Evolutionary conservation across 371 early-diverging fungal species (phyloP).

Genomic region (Rhizopus stolonifer): DNA sequence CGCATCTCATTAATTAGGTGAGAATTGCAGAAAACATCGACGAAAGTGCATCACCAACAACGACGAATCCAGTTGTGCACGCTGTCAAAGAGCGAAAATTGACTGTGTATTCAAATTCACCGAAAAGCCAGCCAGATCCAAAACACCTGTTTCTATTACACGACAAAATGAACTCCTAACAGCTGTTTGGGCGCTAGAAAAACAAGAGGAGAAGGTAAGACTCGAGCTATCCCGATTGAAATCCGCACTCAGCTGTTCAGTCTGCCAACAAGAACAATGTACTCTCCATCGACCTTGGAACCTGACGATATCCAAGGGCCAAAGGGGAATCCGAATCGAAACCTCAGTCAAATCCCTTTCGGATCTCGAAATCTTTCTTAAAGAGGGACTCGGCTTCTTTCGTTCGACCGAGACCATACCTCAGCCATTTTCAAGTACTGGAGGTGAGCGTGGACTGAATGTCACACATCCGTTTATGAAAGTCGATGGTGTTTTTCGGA

Average conservation of each 20-base stretch:
- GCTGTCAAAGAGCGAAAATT: constrained; percentile 22
- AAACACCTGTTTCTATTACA: background rate
- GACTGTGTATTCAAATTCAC: constrained; percentile 19
- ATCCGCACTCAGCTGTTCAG: background rate
- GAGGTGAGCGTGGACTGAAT: background rate
- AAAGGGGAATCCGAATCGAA: constrained; percentile 14
- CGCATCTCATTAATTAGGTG: constrained; percentile 6
- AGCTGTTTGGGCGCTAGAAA: constrained; percentile 3
- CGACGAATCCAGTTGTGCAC: constrained; percentile 10
- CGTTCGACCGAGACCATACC: background rate
- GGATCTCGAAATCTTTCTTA: constrained; percentile 12
- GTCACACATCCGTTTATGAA: constrained; percentile 8
- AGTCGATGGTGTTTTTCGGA: constrained; percentile 1
- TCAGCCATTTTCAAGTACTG: background rate
- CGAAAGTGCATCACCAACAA: constrained; percentile 12
- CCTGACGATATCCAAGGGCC: constrained; percentile 6
- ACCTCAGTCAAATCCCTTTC: constrained; percentile 16
- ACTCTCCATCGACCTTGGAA: background rate
- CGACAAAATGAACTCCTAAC: constrained; percentile 14
- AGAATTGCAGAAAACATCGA: constrained; percentile 19
- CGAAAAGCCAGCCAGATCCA: constrained; percentile 10
- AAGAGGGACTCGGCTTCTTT: constrained; percentile 7
- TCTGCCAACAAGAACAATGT: background rate
- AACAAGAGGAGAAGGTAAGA: constrained; percentile 4
- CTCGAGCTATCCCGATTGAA: constrained; percentile 8